Evolutionary conservation across 1,139 yeast species (phyloP).

Genomic region (Geotrichum aggregatum): DNA sequence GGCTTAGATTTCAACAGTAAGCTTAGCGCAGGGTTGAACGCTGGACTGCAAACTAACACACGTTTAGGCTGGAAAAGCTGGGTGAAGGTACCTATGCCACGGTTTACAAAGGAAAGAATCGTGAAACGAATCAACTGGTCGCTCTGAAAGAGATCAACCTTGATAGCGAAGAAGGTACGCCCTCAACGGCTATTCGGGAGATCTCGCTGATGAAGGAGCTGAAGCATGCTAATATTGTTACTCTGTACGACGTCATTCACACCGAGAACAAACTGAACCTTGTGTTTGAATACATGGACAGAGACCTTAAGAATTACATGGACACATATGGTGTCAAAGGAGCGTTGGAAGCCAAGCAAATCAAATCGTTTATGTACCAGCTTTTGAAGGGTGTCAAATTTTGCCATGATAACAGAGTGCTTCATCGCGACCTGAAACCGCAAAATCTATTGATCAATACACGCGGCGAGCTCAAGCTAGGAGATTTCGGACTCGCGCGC

Average conservation of each 20-base stretch:
- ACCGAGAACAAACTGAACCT: slow-evolving; percentile 91
- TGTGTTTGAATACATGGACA: slow-evolving; percentile 92
- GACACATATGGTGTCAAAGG: slow-evolving; percentile 78
- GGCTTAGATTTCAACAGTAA: slow-evolving; percentile 29
- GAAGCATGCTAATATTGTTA: slow-evolving; percentile 89
- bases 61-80: slow-evolving; percentile 63
- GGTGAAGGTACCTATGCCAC: slow-evolving; percentile 99
- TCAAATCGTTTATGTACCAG: slow-evolving; percentile 91
- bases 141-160: slow-evolving; percentile 91
- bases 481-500: slow-evolving; percentile 96
- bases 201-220: slow-evolving; percentile 94
- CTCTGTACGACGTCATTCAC: slow-evolving; percentile 91
- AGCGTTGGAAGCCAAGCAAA: slow-evolving; percentile 71
- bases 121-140: slow-evolving; percentile 86
- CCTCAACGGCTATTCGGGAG: slow-evolving; percentile 95
- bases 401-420: slow-evolving; percentile 91
- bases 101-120: slow-evolving; percentile 90
- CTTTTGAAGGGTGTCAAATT: slow-evolving; percentile 83
- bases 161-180: slow-evolving; percentile 97
- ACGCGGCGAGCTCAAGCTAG: slow-evolving; percentile 87
- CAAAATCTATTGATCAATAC: slow-evolving; percentile 83
- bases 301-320: slow-evolving; percentile 91
- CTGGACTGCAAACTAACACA: slow-evolving; percentile 17
- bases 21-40: slow-evolving; percentile 2
- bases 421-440: slow-evolving; percentile 94